Conservation (phyloP, 805 yeast species). For the Wickerhamiella parazyma region DNA sequence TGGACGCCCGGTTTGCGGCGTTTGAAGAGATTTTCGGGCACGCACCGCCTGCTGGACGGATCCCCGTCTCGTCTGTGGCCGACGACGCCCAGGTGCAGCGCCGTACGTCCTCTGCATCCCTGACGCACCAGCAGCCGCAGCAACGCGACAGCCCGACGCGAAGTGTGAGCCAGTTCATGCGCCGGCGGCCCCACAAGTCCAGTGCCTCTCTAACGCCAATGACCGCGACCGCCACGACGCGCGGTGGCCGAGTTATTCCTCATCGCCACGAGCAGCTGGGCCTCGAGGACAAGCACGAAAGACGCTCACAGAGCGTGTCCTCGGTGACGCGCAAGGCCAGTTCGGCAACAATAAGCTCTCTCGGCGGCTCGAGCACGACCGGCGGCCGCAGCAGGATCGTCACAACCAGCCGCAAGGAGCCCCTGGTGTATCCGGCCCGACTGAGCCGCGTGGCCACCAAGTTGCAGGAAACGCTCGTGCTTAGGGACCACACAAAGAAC, state of each 20-base stretch:
- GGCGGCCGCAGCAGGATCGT: constrained; percentile 31
- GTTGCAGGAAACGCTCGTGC: constrained; percentile 53
- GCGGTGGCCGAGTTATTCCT: constrained; percentile 22
- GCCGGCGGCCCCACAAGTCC: constrained; percentile 2
- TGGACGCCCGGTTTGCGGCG: constrained; percentile 18
- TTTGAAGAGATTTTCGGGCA: constrained; percentile 26
- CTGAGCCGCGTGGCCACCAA: constrained; percentile 71
- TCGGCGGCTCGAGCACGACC: constrained; percentile 10
- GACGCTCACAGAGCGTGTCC: constrained; percentile 1
- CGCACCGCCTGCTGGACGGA: constrained; percentile 26
- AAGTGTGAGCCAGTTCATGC: constrained; percentile 5
- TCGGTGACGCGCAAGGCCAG: constrained; percentile 16
- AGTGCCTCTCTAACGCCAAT: constrained; percentile 4
- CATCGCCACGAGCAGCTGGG: constrained; percentile 8
- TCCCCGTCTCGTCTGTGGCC: constrained; percentile 9
- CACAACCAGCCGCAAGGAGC: constrained; percentile 38
- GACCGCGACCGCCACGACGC: constrained; percentile 12
- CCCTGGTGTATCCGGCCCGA: constrained; percentile 79
- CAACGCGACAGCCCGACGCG: not conserved
- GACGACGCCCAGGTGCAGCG: not conserved
- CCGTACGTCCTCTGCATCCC: constrained; percentile 2
- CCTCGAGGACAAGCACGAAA: constrained; percentile 1
- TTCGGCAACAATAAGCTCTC: constrained; percentile 16
- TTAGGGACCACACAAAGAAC: constrained; percentile 74
- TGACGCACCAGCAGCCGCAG: not conserved